A percentile compares a stretch with the other conserved stretches of the same genome.
Conservation (phyloP, 2,329 filamentous ascomycete species). For the Macroventuria anomochaeta region DNA sequence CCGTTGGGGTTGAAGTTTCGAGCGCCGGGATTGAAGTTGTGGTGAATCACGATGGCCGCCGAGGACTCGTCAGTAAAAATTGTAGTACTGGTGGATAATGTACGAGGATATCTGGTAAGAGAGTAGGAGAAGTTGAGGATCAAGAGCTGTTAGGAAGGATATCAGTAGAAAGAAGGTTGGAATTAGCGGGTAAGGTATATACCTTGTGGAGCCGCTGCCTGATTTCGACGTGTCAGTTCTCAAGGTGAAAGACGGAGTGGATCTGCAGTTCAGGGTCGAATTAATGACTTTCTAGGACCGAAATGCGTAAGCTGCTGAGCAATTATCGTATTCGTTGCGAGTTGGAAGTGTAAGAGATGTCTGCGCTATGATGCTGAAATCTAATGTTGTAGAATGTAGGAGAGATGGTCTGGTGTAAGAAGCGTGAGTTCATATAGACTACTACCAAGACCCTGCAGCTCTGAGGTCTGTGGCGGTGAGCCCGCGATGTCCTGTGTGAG, state of each 20-base stretch:
- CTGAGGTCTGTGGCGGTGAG: too few species aligned
- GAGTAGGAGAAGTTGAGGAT: not conserved
- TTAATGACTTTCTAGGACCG: not conserved
- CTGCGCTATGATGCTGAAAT: not conserved
- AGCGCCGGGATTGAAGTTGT: slow-evolving; percentile 22
- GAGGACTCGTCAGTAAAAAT: not conserved
- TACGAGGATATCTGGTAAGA: not conserved
- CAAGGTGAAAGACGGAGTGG: slow-evolving; percentile 1
- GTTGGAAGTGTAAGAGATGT: too few species aligned
- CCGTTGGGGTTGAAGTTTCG: slow-evolving; percentile 11
- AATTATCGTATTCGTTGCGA: not conserved
- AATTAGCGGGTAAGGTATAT: not conserved
- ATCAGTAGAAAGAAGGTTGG: not conserved
- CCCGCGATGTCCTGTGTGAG: not conserved
- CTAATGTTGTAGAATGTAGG: not conserved
- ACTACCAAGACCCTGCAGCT: too few species aligned
- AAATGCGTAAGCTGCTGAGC: not conserved
- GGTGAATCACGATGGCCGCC: not conserved
- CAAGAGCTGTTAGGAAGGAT: not conserved
- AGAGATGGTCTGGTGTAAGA: not conserved
- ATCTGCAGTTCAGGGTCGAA: not conserved
- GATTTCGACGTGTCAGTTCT: not conserved
- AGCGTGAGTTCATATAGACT: not conserved
- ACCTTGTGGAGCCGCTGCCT: not conserved
- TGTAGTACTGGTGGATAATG: not conserved